These are phyloP conservation scores for Periglandula ipomoeae DNA, from an alignment of 2,329 filamentous ascomycete species.

Conservation along the genomic window DNA sequence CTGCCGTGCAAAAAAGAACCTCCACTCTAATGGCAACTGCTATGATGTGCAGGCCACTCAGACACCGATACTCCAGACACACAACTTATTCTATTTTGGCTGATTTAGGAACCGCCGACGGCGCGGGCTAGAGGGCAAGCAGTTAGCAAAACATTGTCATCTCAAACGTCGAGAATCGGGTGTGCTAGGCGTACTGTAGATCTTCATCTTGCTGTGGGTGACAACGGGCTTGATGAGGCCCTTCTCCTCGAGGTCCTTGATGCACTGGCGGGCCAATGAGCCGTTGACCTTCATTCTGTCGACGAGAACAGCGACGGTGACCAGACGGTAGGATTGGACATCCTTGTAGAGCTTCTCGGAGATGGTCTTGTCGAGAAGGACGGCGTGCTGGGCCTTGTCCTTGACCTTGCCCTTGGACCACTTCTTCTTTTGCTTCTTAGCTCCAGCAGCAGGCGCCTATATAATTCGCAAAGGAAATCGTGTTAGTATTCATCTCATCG, in stretches of 20 bases:
- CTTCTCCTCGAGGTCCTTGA: slow-evolving; percentile 93
- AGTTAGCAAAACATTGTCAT: slow-evolving; percentile 1
- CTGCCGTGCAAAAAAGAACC: slow-evolving; percentile 22
- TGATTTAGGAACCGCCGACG: slow-evolving; percentile 41
- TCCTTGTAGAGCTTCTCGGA: slow-evolving; percentile 99
- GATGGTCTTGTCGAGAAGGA: slow-evolving; percentile 96
- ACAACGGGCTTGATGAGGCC: slow-evolving; percentile 98
- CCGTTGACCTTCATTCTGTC: slow-evolving; percentile 99
- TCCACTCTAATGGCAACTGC: slow-evolving; percentile 25
- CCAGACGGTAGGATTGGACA: slow-evolving; percentile 99
- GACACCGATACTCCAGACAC: slow-evolving; percentile 29
- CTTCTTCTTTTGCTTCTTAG: slow-evolving; percentile 45
- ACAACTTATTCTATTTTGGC: slow-evolving; percentile 21
- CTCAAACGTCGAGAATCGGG: too few species aligned
- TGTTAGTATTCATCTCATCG: slow-evolving; percentile 6
- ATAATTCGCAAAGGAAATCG: slow-evolving; percentile 1
- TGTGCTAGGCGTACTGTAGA: slow-evolving; percentile 66
- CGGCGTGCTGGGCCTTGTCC: slow-evolving; percentile 99
- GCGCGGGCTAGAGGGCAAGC: slow-evolving; percentile 44
- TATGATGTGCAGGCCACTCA: slow-evolving; percentile 24
- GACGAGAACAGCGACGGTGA: slow-evolving; percentile 97
- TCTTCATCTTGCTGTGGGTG: slow-evolving; percentile 92
- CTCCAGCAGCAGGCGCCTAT: slow-evolving; percentile 36
- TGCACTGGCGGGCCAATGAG: slow-evolving; percentile 81
- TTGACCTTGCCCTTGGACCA: slow-evolving; percentile 67